Percentiles rank a stretch among this genome's conserved stretches.
Evolutionary conservation across 108 stramenopile species (phyloP).

Genomic region (Licmophora abbreviata): DNA sequence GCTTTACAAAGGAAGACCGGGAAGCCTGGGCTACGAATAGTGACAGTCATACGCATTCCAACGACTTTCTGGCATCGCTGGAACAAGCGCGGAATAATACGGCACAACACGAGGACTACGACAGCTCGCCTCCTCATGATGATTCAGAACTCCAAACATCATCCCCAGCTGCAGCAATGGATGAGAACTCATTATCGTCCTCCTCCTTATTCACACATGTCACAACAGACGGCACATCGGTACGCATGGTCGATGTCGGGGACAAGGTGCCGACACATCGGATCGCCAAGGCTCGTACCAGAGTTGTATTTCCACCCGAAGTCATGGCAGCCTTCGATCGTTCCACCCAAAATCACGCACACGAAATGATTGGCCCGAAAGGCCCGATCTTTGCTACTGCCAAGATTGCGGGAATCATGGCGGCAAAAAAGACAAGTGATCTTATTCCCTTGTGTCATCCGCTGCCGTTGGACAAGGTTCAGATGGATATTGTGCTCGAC

Average conservation of each 20-base stretch:
- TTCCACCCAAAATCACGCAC: background rate
- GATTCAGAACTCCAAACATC: background rate
- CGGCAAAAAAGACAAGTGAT: constrained; percentile 75
- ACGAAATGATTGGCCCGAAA: constrained; percentile 73
- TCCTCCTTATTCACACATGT: constrained; percentile 50
- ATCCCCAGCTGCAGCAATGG: constrained; percentile 1
- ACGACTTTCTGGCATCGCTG: constrained; percentile 10
- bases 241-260: constrained; percentile 78
- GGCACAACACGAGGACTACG: constrained; percentile 10
- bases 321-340: constrained; percentile 41
- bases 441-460: constrained; percentile 85
- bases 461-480: constrained; percentile 61
- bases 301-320: constrained; percentile 53
- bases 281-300: constrained; percentile 54
- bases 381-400: constrained; percentile 82
- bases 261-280: constrained; percentile 45
- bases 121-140: constrained; percentile 6
- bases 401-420: constrained; percentile 81
- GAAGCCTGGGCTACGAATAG: constrained; percentile 36
- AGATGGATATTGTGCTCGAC: constrained; percentile 47
- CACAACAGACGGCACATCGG: constrained; percentile 25
- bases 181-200: background rate
- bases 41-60: constrained; percentile 2
- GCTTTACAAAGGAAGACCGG: constrained; percentile 56
- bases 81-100: constrained; percentile 12